Evolutionary conservation across 1,284 basidiomycete species (phyloP).

Genomic region (Hymenochaete sp.): DNA sequence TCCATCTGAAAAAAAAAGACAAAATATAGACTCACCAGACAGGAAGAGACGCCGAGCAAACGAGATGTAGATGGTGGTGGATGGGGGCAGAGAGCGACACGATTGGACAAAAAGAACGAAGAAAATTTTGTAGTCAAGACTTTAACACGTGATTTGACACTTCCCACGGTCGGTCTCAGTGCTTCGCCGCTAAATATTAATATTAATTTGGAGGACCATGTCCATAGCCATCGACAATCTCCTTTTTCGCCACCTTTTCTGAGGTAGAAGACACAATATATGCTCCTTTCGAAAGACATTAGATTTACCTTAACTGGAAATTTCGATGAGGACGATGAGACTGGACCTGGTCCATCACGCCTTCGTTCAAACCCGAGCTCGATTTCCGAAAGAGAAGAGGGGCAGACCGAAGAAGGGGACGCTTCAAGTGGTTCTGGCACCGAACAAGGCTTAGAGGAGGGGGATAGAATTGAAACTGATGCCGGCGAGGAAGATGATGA

Average conservation of each 20-base stretch:
- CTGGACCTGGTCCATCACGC: slow-evolving; percentile 20
- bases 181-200: too few species aligned
- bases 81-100: too few species aligned
- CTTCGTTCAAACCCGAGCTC: slow-evolving; percentile 17
- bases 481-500: slow-evolving; percentile 22
- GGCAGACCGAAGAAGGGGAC: neutral
- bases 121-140: neutral
- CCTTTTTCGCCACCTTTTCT: neutral
- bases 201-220: too few species aligned
- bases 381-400: neutral
- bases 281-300: slow-evolving; percentile 19
- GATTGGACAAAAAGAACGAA: too few species aligned
- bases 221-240: too few species aligned
- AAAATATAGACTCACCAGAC: too few species aligned
- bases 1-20: neutral
- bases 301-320: slow-evolving; percentile 24
- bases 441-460: slow-evolving; percentile 21
- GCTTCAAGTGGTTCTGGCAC: slow-evolving; percentile 17
- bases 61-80: too few species aligned
- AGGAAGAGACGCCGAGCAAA: too few species aligned
- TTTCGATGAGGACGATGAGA: slow-evolving; percentile 20
- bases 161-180: too few species aligned
- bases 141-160: neutral
- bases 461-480: slow-evolving; percentile 24
- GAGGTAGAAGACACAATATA: neutral